These are phyloP conservation scores for Euclidium syriacum DNA, from an alignment of 345 rosid genomes.

Conservation along the genomic window DNA sequence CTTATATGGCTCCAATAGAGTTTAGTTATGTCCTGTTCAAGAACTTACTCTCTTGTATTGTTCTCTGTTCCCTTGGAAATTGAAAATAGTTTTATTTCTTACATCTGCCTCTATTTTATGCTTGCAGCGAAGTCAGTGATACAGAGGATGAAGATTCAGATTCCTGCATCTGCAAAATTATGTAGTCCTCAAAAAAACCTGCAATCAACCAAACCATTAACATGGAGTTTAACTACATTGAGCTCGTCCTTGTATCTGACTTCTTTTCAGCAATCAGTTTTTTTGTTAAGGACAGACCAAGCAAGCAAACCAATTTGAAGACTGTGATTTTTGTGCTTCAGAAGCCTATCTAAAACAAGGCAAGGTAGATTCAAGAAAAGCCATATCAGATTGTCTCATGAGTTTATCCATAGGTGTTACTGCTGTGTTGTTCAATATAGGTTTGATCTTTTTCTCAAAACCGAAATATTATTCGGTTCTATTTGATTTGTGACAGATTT, in stretches of 20 bases:
- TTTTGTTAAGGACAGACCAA: conserved; percentile 12
- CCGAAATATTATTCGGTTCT: conserved; percentile 17
- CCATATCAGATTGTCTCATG: conserved; percentile 7
- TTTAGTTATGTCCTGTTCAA: background rate
- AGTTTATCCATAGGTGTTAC: conserved; percentile 14
- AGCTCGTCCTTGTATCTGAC: conserved; percentile 18
- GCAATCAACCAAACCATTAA: conserved; percentile 21
- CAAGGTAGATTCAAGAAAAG: conserved; percentile 16
- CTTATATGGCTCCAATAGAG: background rate
- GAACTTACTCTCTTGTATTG: background rate
- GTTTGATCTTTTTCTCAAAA: conserved; percentile 3
- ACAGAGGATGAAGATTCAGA: conserved; percentile 80
- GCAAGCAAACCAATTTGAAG: conserved; percentile 11
- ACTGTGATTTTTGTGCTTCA: conserved; percentile 12
- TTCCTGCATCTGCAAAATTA: conserved; percentile 76
- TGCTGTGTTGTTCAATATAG: conserved; percentile 17
- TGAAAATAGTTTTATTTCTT: conserved; percentile 1
- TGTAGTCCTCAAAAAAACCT: conserved; percentile 49
- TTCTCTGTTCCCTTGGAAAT: background rate
- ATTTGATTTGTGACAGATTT: conserved; percentile 27
- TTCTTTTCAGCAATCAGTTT: conserved; percentile 16
- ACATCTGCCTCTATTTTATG: background rate
- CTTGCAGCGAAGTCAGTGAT: conserved; percentile 79
- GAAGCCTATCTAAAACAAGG: conserved; percentile 4
- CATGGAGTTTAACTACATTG: conserved; percentile 22